These are phyloP conservation scores for Furcasterigmium sp. DNA, from an alignment of 2,329 filamentous ascomycete species.

Conservation along the genomic window DNA sequence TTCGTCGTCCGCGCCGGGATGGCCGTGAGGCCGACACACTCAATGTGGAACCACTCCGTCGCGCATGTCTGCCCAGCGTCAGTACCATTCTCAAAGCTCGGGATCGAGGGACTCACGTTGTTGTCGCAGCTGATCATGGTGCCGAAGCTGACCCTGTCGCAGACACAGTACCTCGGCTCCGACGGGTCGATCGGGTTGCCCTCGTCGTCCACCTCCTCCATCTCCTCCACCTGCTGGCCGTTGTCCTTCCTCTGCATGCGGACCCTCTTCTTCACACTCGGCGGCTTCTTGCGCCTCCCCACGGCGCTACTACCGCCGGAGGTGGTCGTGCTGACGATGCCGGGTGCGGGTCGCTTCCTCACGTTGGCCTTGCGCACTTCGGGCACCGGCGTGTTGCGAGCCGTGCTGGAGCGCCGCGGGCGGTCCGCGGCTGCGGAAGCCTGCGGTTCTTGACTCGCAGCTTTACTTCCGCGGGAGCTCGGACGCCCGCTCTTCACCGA, in stretches of 20 bases:
- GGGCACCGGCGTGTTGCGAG: slow-evolving; percentile 51
- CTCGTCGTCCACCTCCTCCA: slow-evolving; percentile 60
- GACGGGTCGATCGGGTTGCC: slow-evolving; percentile 68
- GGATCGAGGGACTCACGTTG: slow-evolving; percentile 51
- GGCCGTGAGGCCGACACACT: slow-evolving; percentile 64
- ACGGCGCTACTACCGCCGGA: slow-evolving; percentile 61
- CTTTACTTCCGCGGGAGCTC: slow-evolving; percentile 43
- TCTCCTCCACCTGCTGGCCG: slow-evolving; percentile 40
- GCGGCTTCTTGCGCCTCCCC: slow-evolving; percentile 65
- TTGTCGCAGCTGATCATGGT: slow-evolving; percentile 83
- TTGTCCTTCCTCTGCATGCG: slow-evolving; percentile 43
- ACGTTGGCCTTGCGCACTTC: slow-evolving; percentile 22
- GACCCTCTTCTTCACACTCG: slow-evolving; percentile 52
- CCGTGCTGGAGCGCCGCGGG: slow-evolving; percentile 50
- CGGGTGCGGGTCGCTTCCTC: slow-evolving; percentile 63
- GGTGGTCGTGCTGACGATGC: slow-evolving; percentile 60
- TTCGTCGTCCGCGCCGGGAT: slow-evolving; percentile 69
- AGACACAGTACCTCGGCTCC: slow-evolving; percentile 72
- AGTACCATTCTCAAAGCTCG: no score
- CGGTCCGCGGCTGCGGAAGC: slow-evolving; percentile 45
- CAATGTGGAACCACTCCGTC: slow-evolving; percentile 80
- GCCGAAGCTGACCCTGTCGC: slow-evolving; percentile 74
- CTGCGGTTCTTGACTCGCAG: slow-evolving; percentile 44
- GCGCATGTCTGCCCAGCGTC: slow-evolving; percentile 67
- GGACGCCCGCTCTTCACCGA: slow-evolving; percentile 34